Conservation (phyloP, 2,329 filamentous ascomycete species). For the Fusarium sp. region DNA sequence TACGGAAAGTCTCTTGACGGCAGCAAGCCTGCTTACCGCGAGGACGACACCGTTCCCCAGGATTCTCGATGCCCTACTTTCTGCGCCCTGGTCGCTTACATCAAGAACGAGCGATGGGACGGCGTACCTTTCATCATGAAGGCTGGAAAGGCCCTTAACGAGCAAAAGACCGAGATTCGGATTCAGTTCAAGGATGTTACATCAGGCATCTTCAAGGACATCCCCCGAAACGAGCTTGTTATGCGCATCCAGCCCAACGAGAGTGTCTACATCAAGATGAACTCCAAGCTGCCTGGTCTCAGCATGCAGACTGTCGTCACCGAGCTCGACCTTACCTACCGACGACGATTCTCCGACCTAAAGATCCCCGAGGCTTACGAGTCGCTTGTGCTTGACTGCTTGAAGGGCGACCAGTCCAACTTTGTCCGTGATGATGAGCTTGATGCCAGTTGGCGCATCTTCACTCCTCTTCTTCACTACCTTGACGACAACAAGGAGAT, state of each 20-base stretch:
- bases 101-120: slow-evolving; percentile 99
- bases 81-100: slow-evolving; percentile 96
- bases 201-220: slow-evolving; percentile 99
- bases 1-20: slow-evolving; percentile 97
- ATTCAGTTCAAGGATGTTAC: slow-evolving; percentile 99
- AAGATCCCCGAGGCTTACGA: slow-evolving; percentile 99
- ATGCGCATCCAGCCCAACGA: slow-evolving; percentile 99
- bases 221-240: slow-evolving; percentile 98
- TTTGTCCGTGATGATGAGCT: slow-evolving; percentile 98
- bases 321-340: slow-evolving; percentile 97
- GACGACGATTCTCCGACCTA: slow-evolving; percentile 96
- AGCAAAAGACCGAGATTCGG: slow-evolving; percentile 99
- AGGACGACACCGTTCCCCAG: slow-evolving; percentile 97
- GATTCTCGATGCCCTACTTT: slow-evolving; percentile 98
- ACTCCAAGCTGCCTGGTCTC: slow-evolving; percentile 97
- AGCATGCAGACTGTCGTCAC: slow-evolving; percentile 99
- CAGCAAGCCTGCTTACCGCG: slow-evolving; percentile 97
- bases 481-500: slow-evolving; percentile 99
- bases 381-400: slow-evolving; percentile 93
- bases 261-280: slow-evolving; percentile 99
- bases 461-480: slow-evolving; percentile 97
- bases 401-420: slow-evolving; percentile 99
- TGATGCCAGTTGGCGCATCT: slow-evolving; percentile 98
- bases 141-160: slow-evolving; percentile 97
- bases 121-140: slow-evolving; percentile 99